A percentile compares a stretch with the other conserved stretches of the same genome.
Conservation (phyloP, 2,329 filamentous ascomycete species). For the Scedosporium dehoogii region DNA sequence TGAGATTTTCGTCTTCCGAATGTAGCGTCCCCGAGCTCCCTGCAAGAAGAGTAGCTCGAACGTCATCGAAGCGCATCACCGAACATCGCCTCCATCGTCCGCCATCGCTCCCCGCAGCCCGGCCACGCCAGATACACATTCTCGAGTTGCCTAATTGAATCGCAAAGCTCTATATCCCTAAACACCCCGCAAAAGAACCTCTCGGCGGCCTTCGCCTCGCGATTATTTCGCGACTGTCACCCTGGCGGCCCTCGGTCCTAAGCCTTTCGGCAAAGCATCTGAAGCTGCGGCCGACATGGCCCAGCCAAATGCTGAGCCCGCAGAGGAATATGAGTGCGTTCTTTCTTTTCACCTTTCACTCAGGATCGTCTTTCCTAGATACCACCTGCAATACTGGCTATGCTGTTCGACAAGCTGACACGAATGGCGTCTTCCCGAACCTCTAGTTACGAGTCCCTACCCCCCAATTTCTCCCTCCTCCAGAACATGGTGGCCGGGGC, state of each 20-base stretch:
- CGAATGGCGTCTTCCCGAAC: neutral
- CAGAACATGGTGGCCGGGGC: conserved; percentile 96
- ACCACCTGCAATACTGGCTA: neutral
- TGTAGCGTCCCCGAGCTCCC: too few relatives aligned
- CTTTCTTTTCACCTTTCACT: neutral
- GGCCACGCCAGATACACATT: neutral
- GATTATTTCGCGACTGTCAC: conserved; percentile 30
- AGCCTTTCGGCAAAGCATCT: conserved; percentile 52
- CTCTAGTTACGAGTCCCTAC: conserved; percentile 82
- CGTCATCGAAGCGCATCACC: too few relatives aligned
- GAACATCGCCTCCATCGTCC: neutral
- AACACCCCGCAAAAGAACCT: neutral
- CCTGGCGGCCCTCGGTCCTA: conserved; percentile 53
- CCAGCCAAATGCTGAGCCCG: conserved; percentile 54
- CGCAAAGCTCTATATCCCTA: neutral
- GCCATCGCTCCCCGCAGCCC: too few relatives aligned
- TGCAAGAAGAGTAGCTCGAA: too few relatives aligned
- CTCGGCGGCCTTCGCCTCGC: neutral
- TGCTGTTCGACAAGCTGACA: neutral
- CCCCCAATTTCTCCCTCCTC: conserved; percentile 84
- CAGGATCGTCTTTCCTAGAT: neutral
- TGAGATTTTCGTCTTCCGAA: too few relatives aligned
- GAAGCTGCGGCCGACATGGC: conserved; percentile 61
- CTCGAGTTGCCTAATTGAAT: neutral
- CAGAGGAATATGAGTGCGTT: conserved; percentile 58